Percentiles rank a stretch among this genome's conserved stretches.
These are phyloP conservation scores for Hyphodiscus hymeniophilus DNA, from an alignment of 495 filamentous ascomycete species.

Conservation along the genomic window DNA sequence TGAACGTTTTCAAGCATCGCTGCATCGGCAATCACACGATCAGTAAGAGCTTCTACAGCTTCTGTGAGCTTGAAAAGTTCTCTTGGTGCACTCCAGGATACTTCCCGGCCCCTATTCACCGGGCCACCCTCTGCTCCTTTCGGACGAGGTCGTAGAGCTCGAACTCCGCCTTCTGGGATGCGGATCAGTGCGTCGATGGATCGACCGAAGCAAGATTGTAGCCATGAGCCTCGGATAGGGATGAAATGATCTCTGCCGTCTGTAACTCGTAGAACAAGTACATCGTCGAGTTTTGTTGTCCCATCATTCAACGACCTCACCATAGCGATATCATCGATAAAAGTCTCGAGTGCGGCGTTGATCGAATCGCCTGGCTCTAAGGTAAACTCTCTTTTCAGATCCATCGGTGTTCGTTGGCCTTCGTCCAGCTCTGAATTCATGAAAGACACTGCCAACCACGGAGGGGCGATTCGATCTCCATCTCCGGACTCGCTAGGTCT, in stretches of 20 bases:
- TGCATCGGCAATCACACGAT: constrained; percentile 72
- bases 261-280: constrained; percentile 79
- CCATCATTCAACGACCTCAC: constrained; percentile 66
- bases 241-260: constrained; percentile 90
- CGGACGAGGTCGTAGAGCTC: constrained; percentile 12
- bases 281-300: constrained; percentile 61
- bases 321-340: constrained; percentile 53
- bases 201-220: constrained; percentile 73
- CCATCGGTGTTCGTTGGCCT: constrained; percentile 24
- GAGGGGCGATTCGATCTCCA: constrained; percentile 30
- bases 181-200: constrained; percentile 75
- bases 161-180: constrained; percentile 57
- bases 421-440: constrained; percentile 32
- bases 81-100: constrained; percentile 64
- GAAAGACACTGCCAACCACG: constrained; percentile 64
- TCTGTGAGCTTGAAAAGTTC: constrained; percentile 87
- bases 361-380: constrained; percentile 78
- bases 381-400: constrained; percentile 40
- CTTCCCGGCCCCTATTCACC: constrained; percentile 22
- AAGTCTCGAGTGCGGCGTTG: constrained; percentile 54
- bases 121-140: constrained; percentile 8
- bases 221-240: constrained; percentile 67
- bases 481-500: constrained; percentile 45
- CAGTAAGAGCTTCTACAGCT: constrained; percentile 63
- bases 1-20: constrained; percentile 64